These are phyloP conservation scores for Tylopilus subfusipes DNA, from an alignment of 768 basidiomycete genomes.

Conservation along the genomic window DNA sequence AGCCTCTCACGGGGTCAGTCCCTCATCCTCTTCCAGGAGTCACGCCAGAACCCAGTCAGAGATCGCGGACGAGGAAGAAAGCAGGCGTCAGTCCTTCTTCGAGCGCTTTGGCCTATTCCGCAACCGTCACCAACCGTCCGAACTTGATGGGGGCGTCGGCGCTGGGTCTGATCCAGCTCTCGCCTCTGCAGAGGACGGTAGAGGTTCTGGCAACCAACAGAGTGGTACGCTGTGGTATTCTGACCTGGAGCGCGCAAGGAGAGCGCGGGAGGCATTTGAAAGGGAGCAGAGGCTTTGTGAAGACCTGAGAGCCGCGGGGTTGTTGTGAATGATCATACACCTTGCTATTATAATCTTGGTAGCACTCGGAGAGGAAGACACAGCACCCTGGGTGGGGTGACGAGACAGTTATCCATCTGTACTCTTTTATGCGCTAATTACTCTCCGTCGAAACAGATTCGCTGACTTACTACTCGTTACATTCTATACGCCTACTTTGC, in stretches of 20 bases:
- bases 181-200: slow-evolving; percentile 23
- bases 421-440: slow-evolving; percentile 24
- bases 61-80: slow-evolving; percentile 26
- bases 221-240: slow-evolving; percentile 35
- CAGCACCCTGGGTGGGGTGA: background rate
- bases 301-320: slow-evolving; percentile 61
- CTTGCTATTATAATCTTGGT: slow-evolving; percentile 1
- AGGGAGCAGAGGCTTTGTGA: slow-evolving; percentile 56
- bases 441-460: background rate
- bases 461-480: slow-evolving; percentile 8
- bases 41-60: slow-evolving; percentile 26
- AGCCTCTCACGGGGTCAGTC: slow-evolving; percentile 36
- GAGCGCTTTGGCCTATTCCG: slow-evolving; percentile 28
- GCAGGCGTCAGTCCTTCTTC: slow-evolving; percentile 27
- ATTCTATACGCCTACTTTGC: slow-evolving; percentile 9
- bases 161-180: slow-evolving; percentile 8
- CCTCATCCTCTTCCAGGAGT: slow-evolving; percentile 37
- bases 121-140: slow-evolving; percentile 12
- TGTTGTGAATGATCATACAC: slow-evolving; percentile 41
- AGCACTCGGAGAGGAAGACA: background rate
- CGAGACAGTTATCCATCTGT: slow-evolving; percentile 1
- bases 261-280: slow-evolving; percentile 44
- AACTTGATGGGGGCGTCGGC: slow-evolving; percentile 1
- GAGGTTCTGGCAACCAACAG: slow-evolving; percentile 25
- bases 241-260: slow-evolving; percentile 42